Evolutionary conservation across 2,329 filamentous ascomycete genomes (phyloP).

Genomic region (Blastomyces parvus): DNA sequence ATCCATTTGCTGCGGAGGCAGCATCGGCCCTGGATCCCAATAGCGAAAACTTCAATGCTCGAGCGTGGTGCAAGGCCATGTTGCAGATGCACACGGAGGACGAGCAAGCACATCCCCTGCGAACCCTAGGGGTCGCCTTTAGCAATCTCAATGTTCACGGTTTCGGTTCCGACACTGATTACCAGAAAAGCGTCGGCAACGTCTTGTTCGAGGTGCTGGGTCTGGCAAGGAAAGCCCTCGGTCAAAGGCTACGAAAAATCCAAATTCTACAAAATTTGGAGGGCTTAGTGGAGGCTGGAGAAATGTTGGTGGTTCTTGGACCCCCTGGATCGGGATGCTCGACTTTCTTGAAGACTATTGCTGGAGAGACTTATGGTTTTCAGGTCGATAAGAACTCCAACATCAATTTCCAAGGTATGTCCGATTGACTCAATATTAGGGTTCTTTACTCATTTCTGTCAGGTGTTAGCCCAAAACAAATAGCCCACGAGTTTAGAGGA

Average conservation of each 20-base stretch:
- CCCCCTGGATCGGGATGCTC: constrained; percentile 52
- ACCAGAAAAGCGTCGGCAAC: constrained; percentile 36
- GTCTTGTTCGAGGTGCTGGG: constrained; percentile 28
- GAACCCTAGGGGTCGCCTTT: constrained; percentile 32
- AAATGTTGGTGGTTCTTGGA: constrained; percentile 49
- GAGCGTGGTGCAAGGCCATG: constrained; percentile 38
- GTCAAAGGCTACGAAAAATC: constrained; percentile 33
- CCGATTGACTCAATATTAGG: background rate
- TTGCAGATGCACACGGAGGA: constrained; percentile 32
- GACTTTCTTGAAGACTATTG: constrained; percentile 75
- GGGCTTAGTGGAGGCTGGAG: constrained; percentile 49
- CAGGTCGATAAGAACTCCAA: constrained; percentile 58
- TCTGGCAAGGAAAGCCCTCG: constrained; percentile 16
- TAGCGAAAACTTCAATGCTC: constrained; percentile 36
- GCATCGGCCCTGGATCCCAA: constrained; percentile 33
- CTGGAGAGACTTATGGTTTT: constrained; percentile 73
- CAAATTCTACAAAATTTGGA: constrained; percentile 56
- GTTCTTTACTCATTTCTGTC: background rate
- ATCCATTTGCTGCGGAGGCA: constrained; percentile 2
- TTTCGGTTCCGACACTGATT: constrained; percentile 32
- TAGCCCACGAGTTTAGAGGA: constrained; percentile 56
- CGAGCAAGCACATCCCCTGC: constrained; percentile 25
- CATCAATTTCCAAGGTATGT: constrained; percentile 62
- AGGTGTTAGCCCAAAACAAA: background rate
- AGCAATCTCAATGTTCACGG: constrained; percentile 31